Evolutionary conservation across 2,329 filamentous ascomycete species (phyloP), one percentile per base, ranked within the genome.

Genomic region (Xylaria sp.): DNA sequence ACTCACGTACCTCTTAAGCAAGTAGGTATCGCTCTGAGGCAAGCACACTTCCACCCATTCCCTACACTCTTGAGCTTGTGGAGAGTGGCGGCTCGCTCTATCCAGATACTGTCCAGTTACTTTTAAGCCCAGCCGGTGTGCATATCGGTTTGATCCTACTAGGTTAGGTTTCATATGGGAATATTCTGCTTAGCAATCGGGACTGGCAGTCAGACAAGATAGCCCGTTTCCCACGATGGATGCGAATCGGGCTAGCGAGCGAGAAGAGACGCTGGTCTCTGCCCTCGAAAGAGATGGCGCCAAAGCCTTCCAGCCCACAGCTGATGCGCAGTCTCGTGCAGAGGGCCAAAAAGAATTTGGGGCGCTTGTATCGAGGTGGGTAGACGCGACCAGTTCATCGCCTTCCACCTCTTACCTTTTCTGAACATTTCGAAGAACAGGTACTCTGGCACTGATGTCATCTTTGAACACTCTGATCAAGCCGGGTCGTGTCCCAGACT

Each of bases 391-490:
- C 38, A 38, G 52, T 59, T 23, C 27, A 37, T 25, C 54, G 41
- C 71, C 62, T 62, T 59, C 60, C 60, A 58, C 52, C 37, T 59
- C n/a, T 27, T 19, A 13, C 13, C 51, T 21, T 58, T 54, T 72
- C 72, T 73, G 58, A 75, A 70, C 57, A 43, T 60, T 65, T 53
- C 62, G 60, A 63, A 79, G 80, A 15, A 81, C 82, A 31, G 84
- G 84, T 68, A 80, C 78, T 2, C 64, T 75, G 5, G 64, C 78
- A 27, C 79, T 91, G 8, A 76, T 91, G 21, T 85, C 84, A 8
- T 80, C 85, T 4, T 74, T 92, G 43, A 90, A 87, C 62, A 79
- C 83, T 17, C 78, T 90, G 19, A 83, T 90, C 33, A 86, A 89
- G 62, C 87, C 88, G 10, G 81, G 82, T 58, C 74, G 81, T 23